Conservation (phyloP, 2,329 filamentous ascomycete genomes). For the Keithomyces neogunnii region DNA sequence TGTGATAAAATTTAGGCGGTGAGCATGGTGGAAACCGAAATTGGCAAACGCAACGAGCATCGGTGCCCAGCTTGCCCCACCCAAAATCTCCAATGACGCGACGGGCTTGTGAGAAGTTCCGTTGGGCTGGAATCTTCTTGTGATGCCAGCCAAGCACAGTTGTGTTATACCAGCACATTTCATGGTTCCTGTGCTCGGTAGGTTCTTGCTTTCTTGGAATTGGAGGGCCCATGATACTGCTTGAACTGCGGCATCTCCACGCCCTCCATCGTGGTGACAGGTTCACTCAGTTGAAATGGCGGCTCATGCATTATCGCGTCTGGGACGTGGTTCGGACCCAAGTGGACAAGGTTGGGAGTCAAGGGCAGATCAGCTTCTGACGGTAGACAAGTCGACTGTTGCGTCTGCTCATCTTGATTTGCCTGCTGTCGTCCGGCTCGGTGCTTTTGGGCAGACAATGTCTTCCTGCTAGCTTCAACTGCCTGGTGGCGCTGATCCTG, state of each 20-base stretch:
- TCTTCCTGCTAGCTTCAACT: slow-evolving; percentile 24
- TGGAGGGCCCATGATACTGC: slow-evolving; percentile 19
- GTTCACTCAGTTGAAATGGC: slow-evolving; percentile 18
- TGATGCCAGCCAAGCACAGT: too few relatives aligned
- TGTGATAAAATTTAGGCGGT: slow-evolving; percentile 19
- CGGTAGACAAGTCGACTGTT: slow-evolving; percentile 8
- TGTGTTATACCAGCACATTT: neutral
- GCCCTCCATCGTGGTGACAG: neutral
- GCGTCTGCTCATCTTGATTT: neutral
- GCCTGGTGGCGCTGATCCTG: slow-evolving; percentile 29
- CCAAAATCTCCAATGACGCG: slow-evolving; percentile 4
- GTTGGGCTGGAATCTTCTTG: neutral
- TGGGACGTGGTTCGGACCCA: slow-evolving; percentile 6
- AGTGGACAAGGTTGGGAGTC: slow-evolving; percentile 3
- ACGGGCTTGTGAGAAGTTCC: too few relatives aligned
- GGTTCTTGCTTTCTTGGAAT: slow-evolving; percentile 21
- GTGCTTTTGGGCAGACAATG: slow-evolving; percentile 18
- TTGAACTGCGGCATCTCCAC: slow-evolving; percentile 15
- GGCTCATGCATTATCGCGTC: slow-evolving; percentile 20
- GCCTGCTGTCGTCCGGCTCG: slow-evolving; percentile 13
- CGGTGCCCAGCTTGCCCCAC: neutral
- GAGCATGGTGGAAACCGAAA: slow-evolving; percentile 6
- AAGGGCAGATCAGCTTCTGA: slow-evolving; percentile 8
- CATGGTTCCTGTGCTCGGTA: slow-evolving; percentile 9
- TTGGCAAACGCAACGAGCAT: neutral